Conservation (phyloP, 1,284 basidiomycete genomes). For the Stereum hirsutum region DNA sequence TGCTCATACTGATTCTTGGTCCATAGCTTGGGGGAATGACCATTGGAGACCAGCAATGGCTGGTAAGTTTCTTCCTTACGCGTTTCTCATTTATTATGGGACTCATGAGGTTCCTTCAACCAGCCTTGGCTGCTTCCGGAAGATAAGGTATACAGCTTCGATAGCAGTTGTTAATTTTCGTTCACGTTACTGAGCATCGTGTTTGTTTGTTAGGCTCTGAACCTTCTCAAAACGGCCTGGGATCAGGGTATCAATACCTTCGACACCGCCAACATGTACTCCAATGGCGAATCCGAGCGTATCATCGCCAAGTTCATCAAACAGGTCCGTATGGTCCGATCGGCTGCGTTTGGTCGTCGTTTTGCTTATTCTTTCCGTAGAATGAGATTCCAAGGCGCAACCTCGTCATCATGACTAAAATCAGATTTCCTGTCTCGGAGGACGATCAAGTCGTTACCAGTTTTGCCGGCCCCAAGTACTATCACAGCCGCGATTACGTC, state of each 20-base stretch:
- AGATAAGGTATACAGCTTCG: constrained; percentile 14
- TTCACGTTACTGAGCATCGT: not conserved
- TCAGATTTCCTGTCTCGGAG: constrained; percentile 15
- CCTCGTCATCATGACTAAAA: constrained; percentile 36
- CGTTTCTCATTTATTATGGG: not conserved
- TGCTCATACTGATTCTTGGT: not conserved
- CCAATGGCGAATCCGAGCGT: constrained; percentile 37
- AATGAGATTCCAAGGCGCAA: constrained; percentile 46
- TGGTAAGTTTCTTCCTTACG: constrained; percentile 12
- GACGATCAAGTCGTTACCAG: constrained; percentile 9
- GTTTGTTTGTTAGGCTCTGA: constrained; percentile 15
- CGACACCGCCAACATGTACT: constrained; percentile 52
- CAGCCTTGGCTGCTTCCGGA: constrained; percentile 35
- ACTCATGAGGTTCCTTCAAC: not conserved
- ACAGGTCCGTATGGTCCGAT: too few relatives aligned
- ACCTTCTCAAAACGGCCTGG: constrained; percentile 38
- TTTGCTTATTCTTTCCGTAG: constrained; percentile 17
- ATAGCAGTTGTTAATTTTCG: too few relatives aligned
- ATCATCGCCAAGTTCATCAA: constrained; percentile 46
- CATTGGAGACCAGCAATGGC: constrained; percentile 32
- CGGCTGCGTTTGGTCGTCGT: too few relatives aligned
- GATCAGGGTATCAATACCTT: constrained; percentile 34
- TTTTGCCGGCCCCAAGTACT: too few relatives aligned
- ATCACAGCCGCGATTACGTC: constrained; percentile 23
- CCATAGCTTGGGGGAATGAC: constrained; percentile 36